Evolutionary conservation across 192 early-diverging fungal genomes (phyloP), one percentile per base, ranked within the genome.

Genomic region (Backusella mclennaniae): DNA sequence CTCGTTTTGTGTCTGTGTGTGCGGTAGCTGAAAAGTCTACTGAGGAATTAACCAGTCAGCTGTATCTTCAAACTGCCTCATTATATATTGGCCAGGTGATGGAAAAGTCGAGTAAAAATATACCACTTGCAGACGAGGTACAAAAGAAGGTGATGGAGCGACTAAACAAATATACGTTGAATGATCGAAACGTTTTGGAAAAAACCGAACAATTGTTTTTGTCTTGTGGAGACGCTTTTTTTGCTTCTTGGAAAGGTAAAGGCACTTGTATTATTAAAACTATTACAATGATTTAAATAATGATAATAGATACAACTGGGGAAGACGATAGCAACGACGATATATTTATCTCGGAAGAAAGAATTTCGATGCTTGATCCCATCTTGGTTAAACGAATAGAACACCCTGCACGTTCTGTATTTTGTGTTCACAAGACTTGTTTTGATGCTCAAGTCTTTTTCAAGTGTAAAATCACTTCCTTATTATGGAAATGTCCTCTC

Each of bases 381-480:
- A 67, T 75, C 12, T 42, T 67, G 29, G 6, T 75, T n/a, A 42
- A 35, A 39, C 52, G 66, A 19, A 44, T 67, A 17, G 41, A 75
- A 29, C 74, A 75, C 33, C 74, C 74, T 35, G 66, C 66, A 11
- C 36, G 74, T 19, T 38, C 66, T 23, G 67, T 75, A 42, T 75
- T 66, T n/a, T 75, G 74, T 46, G 67, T 42, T 4, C 74, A 75
- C n/a, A 66, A 44, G 12, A 41, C 66, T n/a, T 75, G 74, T 21
- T 75, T 75, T 21, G 74, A 75, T 35, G 74, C 74, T 3, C 15
- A 19, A 21, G 36, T 67, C 11, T 75, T 75, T 35, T 75, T 66
- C 29, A 67, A 67, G 6, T 41, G 66, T 39, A 33, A 66, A 35
- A 39, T 66, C 26, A 42, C 23, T 1, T 44, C 63, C 6, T 44